Evolutionary conservation across 2,329 filamentous ascomycete genomes (phyloP).

Genomic region (Fusarium illudens): DNA sequence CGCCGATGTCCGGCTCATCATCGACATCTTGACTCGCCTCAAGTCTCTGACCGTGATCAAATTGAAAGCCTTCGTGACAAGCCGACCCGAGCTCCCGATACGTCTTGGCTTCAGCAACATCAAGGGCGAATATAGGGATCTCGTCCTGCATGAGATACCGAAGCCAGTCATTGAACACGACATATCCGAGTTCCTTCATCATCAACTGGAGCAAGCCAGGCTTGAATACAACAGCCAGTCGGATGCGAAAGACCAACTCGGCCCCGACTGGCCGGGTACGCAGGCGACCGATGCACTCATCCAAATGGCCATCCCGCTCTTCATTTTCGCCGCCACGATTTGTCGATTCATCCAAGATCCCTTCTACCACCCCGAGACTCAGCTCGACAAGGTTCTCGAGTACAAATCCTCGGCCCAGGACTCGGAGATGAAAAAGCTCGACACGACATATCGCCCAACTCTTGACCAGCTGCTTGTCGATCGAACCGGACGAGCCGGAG

Average conservation of each 20-base stretch:
- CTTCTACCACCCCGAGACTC: conserved; percentile 30
- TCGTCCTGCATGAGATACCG: conserved; percentile 50
- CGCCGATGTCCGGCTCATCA: not conserved
- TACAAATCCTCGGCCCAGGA: conserved; percentile 4
- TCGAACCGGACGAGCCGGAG: not conserved
- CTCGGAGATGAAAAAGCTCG: conserved; percentile 22
- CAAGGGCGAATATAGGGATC: conserved; percentile 22
- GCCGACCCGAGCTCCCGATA: conserved; percentile 52
- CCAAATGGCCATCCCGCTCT: conserved; percentile 45
- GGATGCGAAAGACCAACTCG: not conserved
- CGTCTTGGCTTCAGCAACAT: conserved; percentile 48
- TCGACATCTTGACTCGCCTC: not conserved
- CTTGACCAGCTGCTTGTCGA: conserved; percentile 13
- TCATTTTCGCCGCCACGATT: conserved; percentile 49
- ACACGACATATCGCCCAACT: conserved; percentile 30
- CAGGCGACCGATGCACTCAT: conserved; percentile 19
- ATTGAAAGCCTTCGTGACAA: conserved; percentile 51
- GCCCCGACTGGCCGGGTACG: conserved; percentile 13
- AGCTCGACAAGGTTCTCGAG: conserved; percentile 37
- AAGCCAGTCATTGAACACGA: conserved; percentile 46
- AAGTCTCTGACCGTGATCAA: conserved; percentile 18
- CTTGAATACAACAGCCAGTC: conserved; percentile 30
- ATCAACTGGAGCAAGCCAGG: conserved; percentile 44
- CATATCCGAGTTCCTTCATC: conserved; percentile 46
- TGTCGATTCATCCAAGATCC: conserved; percentile 43